These are phyloP conservation scores for Arabidopsis lyrata DNA, from an alignment of 441 rosid genomes.

Conservation along the genomic window DNA sequence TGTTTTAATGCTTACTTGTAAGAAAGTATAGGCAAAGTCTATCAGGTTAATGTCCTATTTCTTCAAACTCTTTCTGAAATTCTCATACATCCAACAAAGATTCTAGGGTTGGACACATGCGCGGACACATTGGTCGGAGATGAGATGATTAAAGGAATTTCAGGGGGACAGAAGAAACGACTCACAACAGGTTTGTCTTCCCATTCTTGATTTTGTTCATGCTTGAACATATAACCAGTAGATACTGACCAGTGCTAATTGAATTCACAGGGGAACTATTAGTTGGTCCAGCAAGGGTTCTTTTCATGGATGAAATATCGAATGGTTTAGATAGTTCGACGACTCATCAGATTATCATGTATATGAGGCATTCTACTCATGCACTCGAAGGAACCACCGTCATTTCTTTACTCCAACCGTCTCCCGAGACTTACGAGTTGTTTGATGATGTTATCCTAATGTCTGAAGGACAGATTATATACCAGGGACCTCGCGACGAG, in stretches of 20 bases:
- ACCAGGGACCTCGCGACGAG: conserved; percentile 85
- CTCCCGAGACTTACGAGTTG: conserved; percentile 90
- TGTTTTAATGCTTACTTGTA: neutral
- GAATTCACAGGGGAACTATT: conserved; percentile 80
- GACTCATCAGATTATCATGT: conserved; percentile 85
- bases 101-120: conserved; percentile 94
- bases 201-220: conserved; percentile 5
- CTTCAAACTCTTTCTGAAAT: conserved; percentile 49
- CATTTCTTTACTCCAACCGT: conserved; percentile 91
- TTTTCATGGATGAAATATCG: conserved; percentile 98
- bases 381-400: conserved; percentile 88
- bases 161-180: conserved; percentile 95
- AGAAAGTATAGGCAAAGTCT: conserved; percentile 11
- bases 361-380: conserved; percentile 85
- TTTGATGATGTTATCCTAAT: conserved; percentile 92
- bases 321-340: conserved; percentile 98
- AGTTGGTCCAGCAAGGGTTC: conserved; percentile 94
- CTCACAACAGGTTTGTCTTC: conserved; percentile 80
- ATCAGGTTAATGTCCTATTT: conserved; percentile 32
- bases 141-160: conserved; percentile 96
- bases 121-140: conserved; percentile 95
- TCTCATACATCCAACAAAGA: conserved; percentile 83
- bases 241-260: conserved; percentile 29
- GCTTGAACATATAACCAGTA: neutral
- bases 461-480: conserved; percentile 92